Conservation (phyloP, 2,329 filamentous ascomycete species). For the Ustulina deusta region DNA sequence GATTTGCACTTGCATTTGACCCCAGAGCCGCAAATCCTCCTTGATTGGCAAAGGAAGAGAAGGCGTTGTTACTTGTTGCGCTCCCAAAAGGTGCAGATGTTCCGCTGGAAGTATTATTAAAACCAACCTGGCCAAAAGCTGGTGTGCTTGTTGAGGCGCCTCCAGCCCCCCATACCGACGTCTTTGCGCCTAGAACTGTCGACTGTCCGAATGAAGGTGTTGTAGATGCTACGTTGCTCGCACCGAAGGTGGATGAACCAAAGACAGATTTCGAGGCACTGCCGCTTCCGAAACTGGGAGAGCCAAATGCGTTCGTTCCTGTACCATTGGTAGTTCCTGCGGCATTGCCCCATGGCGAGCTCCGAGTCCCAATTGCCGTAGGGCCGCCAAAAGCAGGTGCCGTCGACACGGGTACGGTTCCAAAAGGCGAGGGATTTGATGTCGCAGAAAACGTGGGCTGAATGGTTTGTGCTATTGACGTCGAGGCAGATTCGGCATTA, state of each 20-base stretch:
- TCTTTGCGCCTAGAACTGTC: conserved; percentile 59
- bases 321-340: conserved; percentile 47
- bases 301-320: conserved; percentile 55
- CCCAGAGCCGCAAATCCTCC: conserved; percentile 67
- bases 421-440: conserved; percentile 56
- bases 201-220: conserved; percentile 65
- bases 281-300: conserved; percentile 57
- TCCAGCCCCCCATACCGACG: conserved; percentile 66
- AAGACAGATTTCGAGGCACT: conserved; percentile 58
- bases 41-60: conserved; percentile 64
- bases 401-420: conserved; percentile 52
- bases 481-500: conserved; percentile 48
- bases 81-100: conserved; percentile 39
- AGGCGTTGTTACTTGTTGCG: conserved; percentile 39
- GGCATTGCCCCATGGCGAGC: conserved; percentile 64
- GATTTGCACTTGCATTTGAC: conserved; percentile 50
- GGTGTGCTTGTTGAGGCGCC: conserved; percentile 54
- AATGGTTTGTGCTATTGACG: conserved; percentile 51
- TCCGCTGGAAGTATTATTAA: conserved; percentile 52
- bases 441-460: conserved; percentile 45
- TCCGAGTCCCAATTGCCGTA: conserved; percentile 62
- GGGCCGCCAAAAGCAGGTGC: conserved; percentile 61
- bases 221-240: conserved; percentile 29
- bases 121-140: conserved; percentile 68
- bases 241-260: conserved; percentile 55